Conservation (phyloP, 1,139 yeast species). For the Keqinozyma sinolaborantium region DNA sequence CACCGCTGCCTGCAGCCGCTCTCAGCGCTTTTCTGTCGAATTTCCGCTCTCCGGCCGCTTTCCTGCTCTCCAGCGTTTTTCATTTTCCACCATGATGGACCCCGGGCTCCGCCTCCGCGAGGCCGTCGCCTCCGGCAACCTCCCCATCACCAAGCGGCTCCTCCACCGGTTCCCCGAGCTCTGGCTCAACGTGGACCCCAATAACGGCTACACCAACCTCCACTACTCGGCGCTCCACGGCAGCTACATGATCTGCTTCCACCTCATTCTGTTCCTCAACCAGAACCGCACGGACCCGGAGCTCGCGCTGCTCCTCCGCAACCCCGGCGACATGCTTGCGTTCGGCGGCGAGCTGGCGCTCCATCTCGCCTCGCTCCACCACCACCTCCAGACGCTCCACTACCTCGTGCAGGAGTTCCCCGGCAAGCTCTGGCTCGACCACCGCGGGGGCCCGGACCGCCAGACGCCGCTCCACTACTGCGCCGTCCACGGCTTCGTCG, state of each 20-base stretch:
- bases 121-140: constrained; percentile 71
- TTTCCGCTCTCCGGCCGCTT: too few relatives aligned
- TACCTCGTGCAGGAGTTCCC: constrained; percentile 80
- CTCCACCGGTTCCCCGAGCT: constrained; percentile 72
- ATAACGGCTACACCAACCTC: constrained; percentile 84
- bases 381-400: constrained; percentile 77
- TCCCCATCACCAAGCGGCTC: constrained; percentile 68
- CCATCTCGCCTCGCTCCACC: constrained; percentile 65
- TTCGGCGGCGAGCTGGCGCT: constrained; percentile 71
- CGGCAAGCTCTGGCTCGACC: constrained; percentile 55
- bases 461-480: constrained; percentile 78
- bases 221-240: constrained; percentile 88
- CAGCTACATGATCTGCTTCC: constrained; percentile 72
- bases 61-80: too few relatives aligned
- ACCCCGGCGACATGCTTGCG: constrained; percentile 39
- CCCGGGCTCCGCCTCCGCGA: constrained; percentile 68
- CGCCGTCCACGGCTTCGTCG: constrained; percentile 61
- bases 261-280: constrained; percentile 37
- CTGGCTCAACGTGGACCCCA: constrained; percentile 67
- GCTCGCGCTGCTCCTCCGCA: constrained; percentile 14
- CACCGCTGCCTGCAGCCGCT: too few relatives aligned
- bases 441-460: constrained; percentile 44
- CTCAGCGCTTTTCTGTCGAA: too few relatives aligned
- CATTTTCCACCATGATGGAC: constrained; percentile 51
- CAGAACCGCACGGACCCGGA: constrained; percentile 12